Base-by-base conservation (phyloP, 2,329 filamentous ascomycete species). In the Magnaporthales sp. region DNA sequence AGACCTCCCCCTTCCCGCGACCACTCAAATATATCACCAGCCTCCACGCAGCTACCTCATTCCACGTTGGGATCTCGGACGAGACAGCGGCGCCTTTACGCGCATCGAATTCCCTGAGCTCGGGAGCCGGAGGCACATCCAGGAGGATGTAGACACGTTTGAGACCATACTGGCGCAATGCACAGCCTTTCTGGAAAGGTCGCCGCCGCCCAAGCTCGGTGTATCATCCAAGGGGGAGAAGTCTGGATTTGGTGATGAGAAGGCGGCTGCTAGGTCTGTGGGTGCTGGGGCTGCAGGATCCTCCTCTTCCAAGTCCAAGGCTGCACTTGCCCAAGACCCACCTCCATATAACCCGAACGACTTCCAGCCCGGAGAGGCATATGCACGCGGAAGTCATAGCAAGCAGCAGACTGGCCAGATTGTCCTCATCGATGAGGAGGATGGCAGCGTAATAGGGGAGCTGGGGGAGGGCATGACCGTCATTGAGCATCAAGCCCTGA, bases 11-110 rank as follows among this genome's bases (percentile, higher is more conserved):
- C 84, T 98, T 15, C 95, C 95, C 13, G 94, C 94, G 22, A 98
- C 93, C 0, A 98, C 95, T 0, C 94, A 98, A 77, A 95, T 99
- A 76, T 98, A 97, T 79, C 93, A 97, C 77, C 92, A 98, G 79
- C 93, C 93, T 7, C 94, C 94, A 0, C 88, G 84, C 70, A 96
- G 92, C 81, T 98, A 98, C 75, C 83, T 98, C 62, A 97, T 99
- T 69, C 95, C 95, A 19, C 89, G 94, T 70, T 97, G 94, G 93
- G 94, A 98, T 74, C 81, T 97, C 19, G 93, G 92, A 4, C 91
- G 91, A 1, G 91, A 95, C 67, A 90, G 89, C 70, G 93, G 93
- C 68, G 92, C 93, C 22, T 98, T 98, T 75, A 97, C 94, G 24
- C 86, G 93, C 67, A 92, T 99, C 74, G 91, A 97, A 75, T 98